Conservation (phyloP, 2,329 filamentous ascomycete genomes). For the Pseudocercospora crystallina region DNA sequence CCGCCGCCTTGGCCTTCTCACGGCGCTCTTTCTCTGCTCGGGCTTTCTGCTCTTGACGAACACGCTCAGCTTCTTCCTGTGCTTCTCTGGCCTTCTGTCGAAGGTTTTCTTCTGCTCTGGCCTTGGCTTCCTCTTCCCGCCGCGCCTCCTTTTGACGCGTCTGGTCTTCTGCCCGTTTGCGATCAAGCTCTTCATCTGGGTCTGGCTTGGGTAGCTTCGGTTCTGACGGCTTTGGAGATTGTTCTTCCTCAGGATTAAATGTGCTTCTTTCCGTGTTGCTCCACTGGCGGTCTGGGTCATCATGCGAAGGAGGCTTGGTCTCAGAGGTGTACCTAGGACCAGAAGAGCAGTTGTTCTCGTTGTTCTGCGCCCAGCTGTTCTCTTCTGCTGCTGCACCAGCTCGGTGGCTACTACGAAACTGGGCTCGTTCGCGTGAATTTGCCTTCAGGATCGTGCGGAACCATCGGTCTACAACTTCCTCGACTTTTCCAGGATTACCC, state of each 20-base stretch:
- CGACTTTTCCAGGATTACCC: not conserved
- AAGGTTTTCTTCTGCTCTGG: slow-evolving; percentile 4
- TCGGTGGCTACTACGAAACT: not conserved
- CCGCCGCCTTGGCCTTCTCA: too few relatives aligned
- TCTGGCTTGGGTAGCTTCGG: not conserved
- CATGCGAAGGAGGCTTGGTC: too few relatives aligned
- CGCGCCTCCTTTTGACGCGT: slow-evolving; percentile 1
- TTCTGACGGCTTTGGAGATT: not conserved
- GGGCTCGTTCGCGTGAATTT: not conserved
- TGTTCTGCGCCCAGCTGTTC: not conserved
- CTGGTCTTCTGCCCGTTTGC: slow-evolving; percentile 2
- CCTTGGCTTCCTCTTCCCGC: not conserved
- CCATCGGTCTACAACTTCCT: not conserved
- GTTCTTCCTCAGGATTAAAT: too few relatives aligned
- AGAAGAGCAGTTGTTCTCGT: too few relatives aligned
- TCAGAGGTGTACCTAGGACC: too few relatives aligned
- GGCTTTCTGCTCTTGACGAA: not conserved
- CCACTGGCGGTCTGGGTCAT: too few relatives aligned
- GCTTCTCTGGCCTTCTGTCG: too few relatives aligned
- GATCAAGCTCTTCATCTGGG: slow-evolving; percentile 1
- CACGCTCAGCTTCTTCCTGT: not conserved
- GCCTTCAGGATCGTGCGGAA: not conserved
- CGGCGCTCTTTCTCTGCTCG: not conserved
- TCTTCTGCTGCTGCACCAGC: not conserved
- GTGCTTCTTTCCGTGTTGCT: not conserved